phyloP scores from a whole-genome alignment of 306 rosid genomes.

The Lathyrus oleraceus region DNA sequence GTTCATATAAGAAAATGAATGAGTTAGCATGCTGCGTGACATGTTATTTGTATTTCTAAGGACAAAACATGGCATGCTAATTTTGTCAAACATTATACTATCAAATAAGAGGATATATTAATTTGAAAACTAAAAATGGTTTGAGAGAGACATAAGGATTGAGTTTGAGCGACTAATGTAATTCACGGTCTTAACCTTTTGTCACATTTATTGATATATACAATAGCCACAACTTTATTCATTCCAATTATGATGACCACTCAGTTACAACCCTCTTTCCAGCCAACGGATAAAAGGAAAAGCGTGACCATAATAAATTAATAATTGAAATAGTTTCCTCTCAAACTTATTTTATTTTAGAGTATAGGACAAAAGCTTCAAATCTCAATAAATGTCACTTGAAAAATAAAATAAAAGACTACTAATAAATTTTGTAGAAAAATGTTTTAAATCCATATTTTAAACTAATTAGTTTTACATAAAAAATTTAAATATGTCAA shows the following conservation, averaged over 20 bases:
- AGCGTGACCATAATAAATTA: slow-evolving; percentile 28
- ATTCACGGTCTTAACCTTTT: background rate
- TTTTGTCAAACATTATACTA: background rate
- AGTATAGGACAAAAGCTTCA: too few relatives aligned
- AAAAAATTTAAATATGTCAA: too few relatives aligned
- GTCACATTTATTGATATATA: background rate
- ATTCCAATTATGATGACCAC: slow-evolving; percentile 17
- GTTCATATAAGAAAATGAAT: background rate
- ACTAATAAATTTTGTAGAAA: too few relatives aligned
- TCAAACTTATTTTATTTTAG: too few relatives aligned
- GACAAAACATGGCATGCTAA: background rate
- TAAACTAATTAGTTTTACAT: too few relatives aligned
- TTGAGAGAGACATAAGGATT: background rate
- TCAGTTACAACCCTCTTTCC: background rate
- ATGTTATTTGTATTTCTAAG: background rate
- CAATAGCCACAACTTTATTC: slow-evolving; percentile 9
- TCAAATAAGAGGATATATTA: too few relatives aligned
- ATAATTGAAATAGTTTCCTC: background rate
- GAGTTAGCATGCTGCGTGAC: background rate
- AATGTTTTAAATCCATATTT: too few relatives aligned
- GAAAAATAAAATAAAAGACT: too few relatives aligned
- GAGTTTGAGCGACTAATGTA: background rate
- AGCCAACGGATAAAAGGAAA: background rate
- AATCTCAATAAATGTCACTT: too few relatives aligned
- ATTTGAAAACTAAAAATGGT: background rate